phyloP scores from a whole-genome alignment of 1,284 basidiomycete genomes.

The Marasmius sp. region DNA sequence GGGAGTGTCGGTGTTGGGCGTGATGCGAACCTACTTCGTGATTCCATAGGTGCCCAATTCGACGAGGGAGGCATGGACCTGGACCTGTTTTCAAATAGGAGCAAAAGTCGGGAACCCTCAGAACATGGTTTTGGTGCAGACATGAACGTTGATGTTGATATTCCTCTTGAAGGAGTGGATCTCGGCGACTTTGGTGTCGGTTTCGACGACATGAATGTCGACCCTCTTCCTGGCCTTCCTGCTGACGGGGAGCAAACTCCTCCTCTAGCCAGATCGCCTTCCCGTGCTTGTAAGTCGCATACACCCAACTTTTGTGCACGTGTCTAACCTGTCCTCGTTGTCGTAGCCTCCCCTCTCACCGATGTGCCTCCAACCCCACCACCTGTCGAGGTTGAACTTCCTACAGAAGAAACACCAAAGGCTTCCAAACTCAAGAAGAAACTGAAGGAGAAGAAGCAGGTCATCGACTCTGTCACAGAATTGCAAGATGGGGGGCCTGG shows the following conservation, averaged over 20 bases:
- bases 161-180: slow-evolving; percentile 58
- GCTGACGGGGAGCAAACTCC: slow-evolving; percentile 50
- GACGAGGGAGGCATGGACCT: slow-evolving; percentile 51
- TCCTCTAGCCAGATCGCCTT: slow-evolving; percentile 56
- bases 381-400: slow-evolving; percentile 47
- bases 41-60: slow-evolving; percentile 63
- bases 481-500: slow-evolving; percentile 67
- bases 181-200: slow-evolving; percentile 69
- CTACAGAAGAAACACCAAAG: slow-evolving; percentile 17
- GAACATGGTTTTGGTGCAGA: slow-evolving; percentile 63
- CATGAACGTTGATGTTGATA: slow-evolving; percentile 49
- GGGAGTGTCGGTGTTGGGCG: slow-evolving; percentile 75
- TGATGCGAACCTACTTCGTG: slow-evolving; percentile 56
- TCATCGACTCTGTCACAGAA: slow-evolving; percentile 83
- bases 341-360: slow-evolving; percentile 69
- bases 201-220: slow-evolving; percentile 54
- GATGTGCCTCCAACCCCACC: slow-evolving; percentile 72
- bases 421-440: slow-evolving; percentile 49
- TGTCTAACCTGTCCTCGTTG: slow-evolving; percentile 9
- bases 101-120: slow-evolving; percentile 60
- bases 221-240: slow-evolving; percentile 24
- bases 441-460: slow-evolving; percentile 72
- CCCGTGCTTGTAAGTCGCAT: slow-evolving; percentile 65
- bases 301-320: background rate
- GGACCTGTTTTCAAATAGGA: slow-evolving; percentile 56